Base-by-base conservation (phyloP, 2,329 filamentous ascomycete species). In the Blumeria hordei region DNA sequence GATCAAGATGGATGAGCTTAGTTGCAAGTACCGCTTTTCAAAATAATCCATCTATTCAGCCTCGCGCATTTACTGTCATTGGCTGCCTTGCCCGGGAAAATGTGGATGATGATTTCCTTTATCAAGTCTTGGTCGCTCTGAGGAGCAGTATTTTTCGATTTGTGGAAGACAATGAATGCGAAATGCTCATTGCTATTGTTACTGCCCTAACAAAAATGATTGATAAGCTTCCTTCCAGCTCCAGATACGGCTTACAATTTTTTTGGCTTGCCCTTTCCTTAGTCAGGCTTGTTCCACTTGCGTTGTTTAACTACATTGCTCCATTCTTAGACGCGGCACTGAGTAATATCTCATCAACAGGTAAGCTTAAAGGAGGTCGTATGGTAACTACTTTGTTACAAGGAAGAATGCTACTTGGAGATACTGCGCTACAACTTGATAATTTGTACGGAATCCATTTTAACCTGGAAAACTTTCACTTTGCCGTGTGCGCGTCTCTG, bases 1-100 rank as follows among this genome's bases (percentile, higher is more conserved):
- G 80, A 32, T 80, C 80, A 18, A 74, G 80, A 18, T 84, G 80
- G 80, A 83, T 84, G 80, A 82, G 79, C 61, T 69, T 84, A 21
- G 79, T 84, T 41, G 79, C 80, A 14, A 84, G 80, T 62, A 84
- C 80, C 9, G 80, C 80, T 0, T 84, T 84, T 63, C 80, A 84
- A 63, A 83, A 80, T 62, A 84, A 84, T 62, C 80, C 80, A 8
- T 79, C 80, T 1, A 80, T 84, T 55, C 80, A 84, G 59, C 79
- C 80, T 6, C 71, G 78, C 18, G 80, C 80, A 1, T 84, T 84
- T 61, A 75, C 78, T 1, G 80, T 83, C 43, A 83, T 84, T 80
- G 80, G 80, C 12, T 83, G 79, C 60, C 67, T 84, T 9, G 80
- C 80, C 28, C 72, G 78, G n/a, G 80, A 83, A 62, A 80, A 83